A percentile compares a stretch with the other conserved stretches of the same genome.
These are phyloP conservation scores for Fusarium beomiforme DNA, from an alignment of 2,329 filamentous ascomycete genomes.

Conservation along the genomic window DNA sequence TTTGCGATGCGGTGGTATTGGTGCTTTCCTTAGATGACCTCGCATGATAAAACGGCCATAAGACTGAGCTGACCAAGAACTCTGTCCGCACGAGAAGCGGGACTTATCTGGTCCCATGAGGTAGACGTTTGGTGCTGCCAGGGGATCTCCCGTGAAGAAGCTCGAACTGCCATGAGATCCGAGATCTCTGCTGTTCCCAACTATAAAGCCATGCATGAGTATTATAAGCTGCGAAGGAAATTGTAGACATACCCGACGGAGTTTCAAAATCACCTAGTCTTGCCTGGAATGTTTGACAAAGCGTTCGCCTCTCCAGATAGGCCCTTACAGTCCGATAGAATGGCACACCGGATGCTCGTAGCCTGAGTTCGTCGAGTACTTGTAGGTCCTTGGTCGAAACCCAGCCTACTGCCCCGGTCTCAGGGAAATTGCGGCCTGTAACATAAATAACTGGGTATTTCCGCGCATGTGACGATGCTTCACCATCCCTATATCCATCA, in stretches of 20 bases:
- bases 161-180: too few species aligned
- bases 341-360: background rate
- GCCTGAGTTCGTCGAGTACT: background rate
- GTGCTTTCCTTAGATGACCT: background rate
- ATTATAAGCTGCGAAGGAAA: background rate
- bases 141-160: background rate
- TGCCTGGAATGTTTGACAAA: background rate
- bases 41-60: background rate
- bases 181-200: background rate
- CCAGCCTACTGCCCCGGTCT: background rate
- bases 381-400: background rate
- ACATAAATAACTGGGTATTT: background rate
- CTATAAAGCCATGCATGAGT: background rate
- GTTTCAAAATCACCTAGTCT: background rate
- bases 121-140: background rate
- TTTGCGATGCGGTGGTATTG: background rate
- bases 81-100: background rate
- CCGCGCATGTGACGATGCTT: background rate
- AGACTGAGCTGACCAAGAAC: background rate
- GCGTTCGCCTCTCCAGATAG: background rate
- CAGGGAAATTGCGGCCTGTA: background rate
- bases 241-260: background rate
- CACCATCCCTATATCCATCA: background rate
- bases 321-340: background rate
- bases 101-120: background rate